Percentiles rank a stretch among this genome's conserved stretches.
Conservation (phyloP, 2,329 filamentous ascomycete genomes). For the Aspergillus chevalieri region DNA sequence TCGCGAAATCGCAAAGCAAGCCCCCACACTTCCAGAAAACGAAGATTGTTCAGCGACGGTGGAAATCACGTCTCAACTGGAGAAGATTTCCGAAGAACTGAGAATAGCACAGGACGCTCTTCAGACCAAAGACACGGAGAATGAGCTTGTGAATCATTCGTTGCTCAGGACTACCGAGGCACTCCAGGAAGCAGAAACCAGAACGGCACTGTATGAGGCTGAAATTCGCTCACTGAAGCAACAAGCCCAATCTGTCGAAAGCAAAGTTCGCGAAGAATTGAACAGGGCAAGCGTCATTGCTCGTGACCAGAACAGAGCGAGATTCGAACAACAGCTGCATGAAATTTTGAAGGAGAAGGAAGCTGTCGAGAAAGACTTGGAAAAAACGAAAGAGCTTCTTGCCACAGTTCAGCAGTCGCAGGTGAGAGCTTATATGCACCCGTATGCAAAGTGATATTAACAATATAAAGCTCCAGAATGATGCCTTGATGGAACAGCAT, state of each 20-base stretch:
- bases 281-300: slow-evolving; percentile 23
- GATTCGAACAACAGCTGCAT: slow-evolving; percentile 25
- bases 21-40: slow-evolving; percentile 17
- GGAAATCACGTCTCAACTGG: slow-evolving; percentile 20
- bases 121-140: slow-evolving; percentile 15
- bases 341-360: slow-evolving; percentile 21
- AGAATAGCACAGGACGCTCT: slow-evolving; percentile 10
- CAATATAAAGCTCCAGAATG: slow-evolving; percentile 13
- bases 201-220: slow-evolving; percentile 11
- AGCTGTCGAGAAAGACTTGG: slow-evolving; percentile 12
- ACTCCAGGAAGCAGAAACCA: slow-evolving; percentile 12
- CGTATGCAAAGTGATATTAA: slow-evolving; percentile 7
- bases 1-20: slow-evolving; percentile 13
- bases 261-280: slow-evolving; percentile 25
- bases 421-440: slow-evolving; percentile 14
- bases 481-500: slow-evolving; percentile 8
- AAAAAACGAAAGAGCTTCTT: slow-evolving; percentile 16
- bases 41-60: slow-evolving; percentile 14
- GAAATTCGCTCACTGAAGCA: slow-evolving; percentile 18
- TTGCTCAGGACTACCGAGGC: slow-evolving; percentile 15
- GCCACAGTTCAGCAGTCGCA: slow-evolving; percentile 13
- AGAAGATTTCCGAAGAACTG: slow-evolving; percentile 15
- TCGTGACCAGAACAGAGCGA: slow-evolving; percentile 21
- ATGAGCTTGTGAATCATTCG: slow-evolving; percentile 10
- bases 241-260: slow-evolving; percentile 16